Evolutionary conservation across 2,329 filamentous ascomycete species (phyloP), one percentile per base, ranked within the genome.

Genomic region (Hypoxylon rubiginosum): DNA sequence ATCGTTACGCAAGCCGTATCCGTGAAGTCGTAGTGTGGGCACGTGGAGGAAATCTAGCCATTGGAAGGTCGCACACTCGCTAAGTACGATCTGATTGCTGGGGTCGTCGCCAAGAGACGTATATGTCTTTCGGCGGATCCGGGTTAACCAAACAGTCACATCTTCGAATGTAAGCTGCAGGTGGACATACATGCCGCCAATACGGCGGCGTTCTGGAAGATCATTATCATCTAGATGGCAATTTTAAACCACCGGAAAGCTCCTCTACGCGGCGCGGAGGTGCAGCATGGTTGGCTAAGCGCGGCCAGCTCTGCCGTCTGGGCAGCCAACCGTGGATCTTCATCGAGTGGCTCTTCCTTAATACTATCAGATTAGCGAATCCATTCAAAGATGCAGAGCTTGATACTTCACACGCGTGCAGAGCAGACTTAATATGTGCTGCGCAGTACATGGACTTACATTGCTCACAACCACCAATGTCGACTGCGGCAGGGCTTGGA

Each of bases 21-120:
- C 67, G 58, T 74, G 62, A 41, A 75, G 67, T 34, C 62, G 63
- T 15, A 69, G 72, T 8, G 71, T 64, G 21, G 69, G 73, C n/a
- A n/a, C n/a, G n/a, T n/a, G n/a, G n/a, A n/a, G n/a, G n/a, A n/a
- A n/a, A n/a, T n/a, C n/a, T n/a, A n/a, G n/a, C n/a, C n/a, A n/a
- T n/a, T n/a, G n/a, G n/a, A n/a, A n/a, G n/a, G n/a, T n/a, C n/a
- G n/a, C n/a, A n/a, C n/a, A n/a, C n/a, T n/a, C n/a, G n/a, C n/a
- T n/a, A n/a, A n/a, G n/a, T n/a, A n/a, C n/a, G n/a, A n/a, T n/a
- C n/a, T n/a, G n/a, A n/a, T n/a, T n/a, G n/a, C n/a, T n/a, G n/a
- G n/a, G n/a, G n/a, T n/a, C n/a, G n/a, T n/a, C n/a, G n/a, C n/a
- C n/a, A n/a, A n/a, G n/a, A n/a, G n/a, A n/a, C n/a, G n/a, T n/a